Evolutionary conservation across 768 basidiomycete species (phyloP).

Genomic region (Trametes elegans): DNA sequence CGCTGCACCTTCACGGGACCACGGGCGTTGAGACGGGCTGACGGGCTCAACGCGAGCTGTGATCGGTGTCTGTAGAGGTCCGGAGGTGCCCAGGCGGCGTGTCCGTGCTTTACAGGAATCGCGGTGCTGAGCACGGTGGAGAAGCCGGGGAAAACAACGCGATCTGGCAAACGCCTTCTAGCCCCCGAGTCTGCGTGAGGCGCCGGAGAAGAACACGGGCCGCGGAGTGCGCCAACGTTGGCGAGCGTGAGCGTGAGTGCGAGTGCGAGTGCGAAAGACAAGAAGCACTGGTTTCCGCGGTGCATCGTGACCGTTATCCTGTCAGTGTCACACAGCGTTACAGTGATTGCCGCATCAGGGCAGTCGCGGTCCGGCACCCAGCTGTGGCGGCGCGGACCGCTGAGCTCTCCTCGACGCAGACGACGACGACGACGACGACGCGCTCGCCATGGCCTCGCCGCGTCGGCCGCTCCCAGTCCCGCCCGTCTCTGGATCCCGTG

Average conservation of each 20-base stretch:
- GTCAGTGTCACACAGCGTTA: slow-evolving; percentile 13
- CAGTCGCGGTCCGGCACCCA: slow-evolving; percentile 15
- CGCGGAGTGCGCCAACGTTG: too few species aligned
- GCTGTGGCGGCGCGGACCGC: slow-evolving; percentile 6
- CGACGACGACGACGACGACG: slow-evolving; percentile 10
- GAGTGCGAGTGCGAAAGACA: background rate
- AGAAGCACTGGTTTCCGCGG: background rate
- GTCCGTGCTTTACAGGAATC: background rate
- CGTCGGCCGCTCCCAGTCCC: slow-evolving; percentile 35
- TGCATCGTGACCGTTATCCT: slow-evolving; percentile 14
- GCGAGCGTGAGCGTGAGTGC: too few species aligned
- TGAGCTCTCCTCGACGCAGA: slow-evolving; percentile 10
- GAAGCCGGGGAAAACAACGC: background rate
- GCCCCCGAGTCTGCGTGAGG: background rate
- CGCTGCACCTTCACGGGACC: slow-evolving; percentile 12
- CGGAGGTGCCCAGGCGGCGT: background rate
- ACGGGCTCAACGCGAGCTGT: slow-evolving; percentile 1
- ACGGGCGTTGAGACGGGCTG: background rate
- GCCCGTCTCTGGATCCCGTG: slow-evolving; percentile 13
- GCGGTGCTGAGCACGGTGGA: background rate
- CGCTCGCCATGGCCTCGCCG: slow-evolving; percentile 22
- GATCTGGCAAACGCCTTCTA: background rate
- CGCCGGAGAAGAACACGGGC: background rate
- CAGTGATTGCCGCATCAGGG: slow-evolving; percentile 17
- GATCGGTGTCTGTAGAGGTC: slow-evolving; percentile 8